Conservation (phyloP, 2,329 filamentous ascomycete species). For the Cladophialophora exuberans region DNA sequence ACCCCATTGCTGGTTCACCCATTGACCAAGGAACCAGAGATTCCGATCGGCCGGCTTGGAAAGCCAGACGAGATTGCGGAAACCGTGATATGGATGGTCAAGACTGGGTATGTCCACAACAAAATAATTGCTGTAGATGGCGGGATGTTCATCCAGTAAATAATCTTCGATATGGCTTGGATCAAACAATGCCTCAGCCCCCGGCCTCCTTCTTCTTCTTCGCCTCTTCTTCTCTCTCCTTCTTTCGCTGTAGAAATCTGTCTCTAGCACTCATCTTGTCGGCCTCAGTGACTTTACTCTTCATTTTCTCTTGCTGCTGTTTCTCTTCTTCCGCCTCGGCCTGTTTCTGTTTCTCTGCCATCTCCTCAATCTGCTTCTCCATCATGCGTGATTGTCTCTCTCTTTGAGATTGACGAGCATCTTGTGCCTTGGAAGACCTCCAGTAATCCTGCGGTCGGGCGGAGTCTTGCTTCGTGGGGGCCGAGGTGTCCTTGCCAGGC, state of each 20-base stretch:
- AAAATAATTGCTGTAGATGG: constrained; percentile 50
- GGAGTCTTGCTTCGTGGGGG: constrained; percentile 12
- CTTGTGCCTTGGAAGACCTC: constrained; percentile 37
- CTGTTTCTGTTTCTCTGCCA: constrained; percentile 58
- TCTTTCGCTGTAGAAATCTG: constrained; percentile 64
- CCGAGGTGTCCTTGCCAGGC: constrained; percentile 26
- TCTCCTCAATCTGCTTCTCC: constrained; percentile 61
- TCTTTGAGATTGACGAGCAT: constrained; percentile 49
- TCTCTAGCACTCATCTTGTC: constrained; percentile 65
- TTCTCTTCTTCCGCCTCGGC: constrained; percentile 59
- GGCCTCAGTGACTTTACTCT: constrained; percentile 60
- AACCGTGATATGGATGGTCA: constrained; percentile 52
- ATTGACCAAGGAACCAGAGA: constrained; percentile 33
- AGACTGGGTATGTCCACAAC: constrained; percentile 51
- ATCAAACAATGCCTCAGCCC: constrained; percentile 6
- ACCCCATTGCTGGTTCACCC: background rate
- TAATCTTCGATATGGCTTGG: background rate
- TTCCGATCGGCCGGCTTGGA: constrained; percentile 51
- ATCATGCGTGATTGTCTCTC: constrained; percentile 65
- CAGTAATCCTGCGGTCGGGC: constrained; percentile 21
- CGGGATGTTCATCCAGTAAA: constrained; percentile 40
- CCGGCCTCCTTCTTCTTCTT: constrained; percentile 28
- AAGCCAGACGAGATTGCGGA: constrained; percentile 52
- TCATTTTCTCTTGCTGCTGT: constrained; percentile 58
- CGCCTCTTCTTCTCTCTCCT: constrained; percentile 49